Conservation (phyloP, 148 eudicot species). For the Bassia scoparia region DNA sequence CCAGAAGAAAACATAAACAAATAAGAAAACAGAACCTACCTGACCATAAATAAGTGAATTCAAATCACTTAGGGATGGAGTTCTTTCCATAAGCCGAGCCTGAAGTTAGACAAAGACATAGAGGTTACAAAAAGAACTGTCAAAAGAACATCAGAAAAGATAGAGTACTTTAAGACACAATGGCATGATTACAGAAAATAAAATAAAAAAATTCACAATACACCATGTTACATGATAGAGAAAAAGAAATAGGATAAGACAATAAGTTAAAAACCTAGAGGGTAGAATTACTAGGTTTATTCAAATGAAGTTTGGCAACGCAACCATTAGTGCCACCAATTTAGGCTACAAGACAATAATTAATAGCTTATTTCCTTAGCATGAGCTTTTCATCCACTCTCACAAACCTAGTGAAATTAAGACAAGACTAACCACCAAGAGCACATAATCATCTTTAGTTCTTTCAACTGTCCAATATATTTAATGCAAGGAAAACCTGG, state of each 20-base stretch:
- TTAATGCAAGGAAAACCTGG: not conserved
- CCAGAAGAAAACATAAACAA: not conserved
- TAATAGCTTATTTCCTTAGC: not conserved
- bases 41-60: slow-evolving; percentile 92
- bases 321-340: not conserved
- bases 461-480: not conserved
- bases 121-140: not conserved
- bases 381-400: not conserved
- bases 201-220: not conserved
- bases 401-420: not conserved
- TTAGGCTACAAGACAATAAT: not conserved
- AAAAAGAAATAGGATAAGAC: not conserved
- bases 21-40: slow-evolving; percentile 33
- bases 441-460: not conserved
- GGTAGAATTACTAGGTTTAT: not conserved
- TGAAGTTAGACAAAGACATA: slow-evolving; percentile 31
- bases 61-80: slow-evolving; percentile 86
- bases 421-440: not conserved
- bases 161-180: not conserved
- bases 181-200: not conserved
- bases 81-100: slow-evolving; percentile 82
- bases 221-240: not conserved
- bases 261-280: not conserved
- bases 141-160: not conserved
- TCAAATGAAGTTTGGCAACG: not conserved